phyloP scores from a whole-genome alignment of 2,329 filamentous ascomycete genomes.

The Elsinoe perseae region DNA sequence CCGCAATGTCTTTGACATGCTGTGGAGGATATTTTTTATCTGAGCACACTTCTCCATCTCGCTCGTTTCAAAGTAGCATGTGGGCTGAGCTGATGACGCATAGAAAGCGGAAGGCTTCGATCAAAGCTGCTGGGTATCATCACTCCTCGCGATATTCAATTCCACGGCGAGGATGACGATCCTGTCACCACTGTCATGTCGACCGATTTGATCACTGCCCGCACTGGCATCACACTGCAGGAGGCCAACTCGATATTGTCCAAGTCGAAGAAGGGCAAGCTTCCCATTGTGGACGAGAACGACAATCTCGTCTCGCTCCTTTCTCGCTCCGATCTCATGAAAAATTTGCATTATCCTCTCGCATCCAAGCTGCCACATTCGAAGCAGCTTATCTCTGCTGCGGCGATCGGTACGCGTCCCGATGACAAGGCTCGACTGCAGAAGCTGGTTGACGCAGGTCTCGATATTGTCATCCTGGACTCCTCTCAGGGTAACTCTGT shows the following conservation, averaged over 20 bases:
- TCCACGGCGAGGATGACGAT: conserved; percentile 67
- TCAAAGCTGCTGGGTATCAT: conserved; percentile 97
- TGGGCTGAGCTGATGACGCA: conserved; percentile 14
- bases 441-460: conserved; percentile 84
- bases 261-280: conserved; percentile 86
- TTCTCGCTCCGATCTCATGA: conserved; percentile 91
- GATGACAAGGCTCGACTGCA: conserved; percentile 82
- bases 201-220: conserved; percentile 83
- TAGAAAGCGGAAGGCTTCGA: conserved; percentile 84
- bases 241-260: conserved; percentile 92
- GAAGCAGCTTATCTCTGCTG: conserved; percentile 94
- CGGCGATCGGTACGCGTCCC: conserved; percentile 88
- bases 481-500: conserved; percentile 97
- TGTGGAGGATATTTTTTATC: conserved; percentile 31
- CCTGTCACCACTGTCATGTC: conserved; percentile 89
- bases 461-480: conserved; percentile 93
- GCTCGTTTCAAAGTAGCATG: neutral
- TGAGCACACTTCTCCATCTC: conserved; percentile 20
- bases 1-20: conserved; percentile 61
- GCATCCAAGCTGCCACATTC: conserved; percentile 94
- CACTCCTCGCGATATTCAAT: conserved; percentile 96
- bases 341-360: conserved; percentile 94
- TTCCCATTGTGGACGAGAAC: conserved; percentile 43
- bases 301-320: conserved; percentile 67
- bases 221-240: conserved; percentile 68